Evolutionary conservation across 208 protist species (phyloP), one percentile per base, ranked within the genome.

Genomic region (Porcisia hertigi): DNA sequence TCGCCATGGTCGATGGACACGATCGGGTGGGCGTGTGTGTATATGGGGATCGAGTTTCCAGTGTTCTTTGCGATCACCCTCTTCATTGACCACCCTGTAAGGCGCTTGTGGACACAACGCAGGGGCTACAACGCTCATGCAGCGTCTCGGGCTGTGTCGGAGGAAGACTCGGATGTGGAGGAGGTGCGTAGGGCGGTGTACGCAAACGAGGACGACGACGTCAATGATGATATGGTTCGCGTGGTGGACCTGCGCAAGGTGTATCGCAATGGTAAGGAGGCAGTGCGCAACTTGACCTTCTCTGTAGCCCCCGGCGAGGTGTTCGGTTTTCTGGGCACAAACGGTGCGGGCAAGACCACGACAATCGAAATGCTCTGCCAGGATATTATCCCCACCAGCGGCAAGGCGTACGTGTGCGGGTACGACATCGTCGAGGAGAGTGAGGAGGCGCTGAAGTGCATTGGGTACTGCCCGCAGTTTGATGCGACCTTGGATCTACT

Each of bases 391-490:
- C 82, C 92, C 3, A 95, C 92, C 3, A 84, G 81, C 76, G 94
- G 94, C 20, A 39, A 41, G 0, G 92, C 84, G 0, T 83, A 79
- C 30, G 76, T 95, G 0, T 83, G 83, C 63, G 88, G 88, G 2
- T 83, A 90, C 58, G 76, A 93, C 77, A 84, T 92, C 60, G 73
- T 90, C 2, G 39, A 67, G 0, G 65, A 93, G 52, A 83, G 80
- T 39, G 43, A 54, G 18, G 82, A 87, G 49, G 88, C 88, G 20
- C 76, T 92, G 52, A 86, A 69, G 69, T 91, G 71, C 73, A 92
- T 98, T 62, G 98, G 98, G 34, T 97, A 99, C 69, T 99, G 98
- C 86, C 97, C 97, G 63, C 98, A 99, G 86, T 98, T 98, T 85
- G 97, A 99, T 84, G 90, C 98, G 11, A 81, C 95, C 2, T 92